Evolutionary conservation across 345 rosid species (phyloP), one percentile per base, ranked within the genome.

Genomic region (Crucihimalaya himalaica): DNA sequence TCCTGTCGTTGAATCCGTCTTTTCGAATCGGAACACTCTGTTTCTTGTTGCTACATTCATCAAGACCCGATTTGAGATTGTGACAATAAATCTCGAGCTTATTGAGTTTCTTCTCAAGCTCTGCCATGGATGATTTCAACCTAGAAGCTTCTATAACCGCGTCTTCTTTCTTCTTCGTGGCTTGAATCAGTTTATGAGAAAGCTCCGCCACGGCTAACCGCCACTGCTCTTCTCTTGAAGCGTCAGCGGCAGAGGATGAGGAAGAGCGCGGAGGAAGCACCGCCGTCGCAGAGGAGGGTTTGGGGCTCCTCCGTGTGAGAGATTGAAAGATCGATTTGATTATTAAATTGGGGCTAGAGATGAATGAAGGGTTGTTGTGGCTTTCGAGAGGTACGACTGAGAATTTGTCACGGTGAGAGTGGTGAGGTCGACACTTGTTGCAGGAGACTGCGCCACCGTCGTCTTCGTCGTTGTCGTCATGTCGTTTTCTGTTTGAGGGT

Each of bases 101-200:
- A 76, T 84, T 86, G 48, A 95, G 97, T 67, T 95, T 95, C 78
- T 87, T 92, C 82, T 95, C 99, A n/a, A 95, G 93, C 76, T 95
- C 98, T 31, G 86, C 66, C 96, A 92, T 90, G 43, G 99, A 86
- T 15, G 85, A 45, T 64, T 90, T 95, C 31, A 95, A 81, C 76
- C 82, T 86, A 1, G 92, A 88, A 68, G 92, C 92, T 80, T 95
- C 97, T 19, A 73, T 76, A 14, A 90, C 50, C 1, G 98, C 98
- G 74, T 84, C 99, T 47, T 95, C 98, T 63, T 89, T 83, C 84
- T 83, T 89, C 70, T 92, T 86, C 7, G 96, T 92, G 13, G 96
- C 82, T 70, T 90, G 89, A 31, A 84, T 81, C 46, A 90, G 84
- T 84, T 90, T 92, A 58, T 90, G 86, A 0, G 99, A 86, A 12